Conservation (phyloP, 768 basidiomycete species). For the Dioszegia aurantiaca region DNA sequence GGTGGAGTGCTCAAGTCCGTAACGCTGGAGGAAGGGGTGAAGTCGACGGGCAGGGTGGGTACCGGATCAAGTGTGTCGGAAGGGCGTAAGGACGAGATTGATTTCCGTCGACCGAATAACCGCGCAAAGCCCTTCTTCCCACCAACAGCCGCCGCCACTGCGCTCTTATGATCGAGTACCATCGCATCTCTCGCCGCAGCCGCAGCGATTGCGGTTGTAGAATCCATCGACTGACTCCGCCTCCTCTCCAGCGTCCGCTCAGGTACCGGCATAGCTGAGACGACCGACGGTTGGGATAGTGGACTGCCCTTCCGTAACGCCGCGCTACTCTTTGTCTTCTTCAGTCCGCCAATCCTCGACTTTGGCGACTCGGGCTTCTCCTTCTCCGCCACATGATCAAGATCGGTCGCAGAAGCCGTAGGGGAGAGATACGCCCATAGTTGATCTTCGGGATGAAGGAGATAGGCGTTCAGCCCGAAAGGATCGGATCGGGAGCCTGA, state of each 20-base stretch:
- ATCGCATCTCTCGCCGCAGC: neutral
- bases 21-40: slow-evolving; percentile 7
- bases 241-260: neutral
- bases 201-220: neutral
- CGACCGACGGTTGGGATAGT: slow-evolving; percentile 11
- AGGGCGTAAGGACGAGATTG: slow-evolving; percentile 2
- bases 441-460: slow-evolving; percentile 41
- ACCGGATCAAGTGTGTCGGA: neutral
- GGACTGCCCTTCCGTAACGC: slow-evolving; percentile 7
- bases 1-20: slow-evolving; percentile 26
- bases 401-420: neutral
- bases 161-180: neutral
- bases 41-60: neutral
- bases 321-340: slow-evolving; percentile 9
- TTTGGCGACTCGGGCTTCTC: neutral
- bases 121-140: slow-evolving; percentile 14
- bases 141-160: neutral
- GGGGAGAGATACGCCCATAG: slow-evolving; percentile 35
- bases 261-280: neutral
- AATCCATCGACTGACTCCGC: slow-evolving; percentile 10
- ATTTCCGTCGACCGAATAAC: slow-evolving; percentile 14
- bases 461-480: slow-evolving; percentile 39
- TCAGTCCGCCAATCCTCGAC: slow-evolving; percentile 8
- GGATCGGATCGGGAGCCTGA: slow-evolving; percentile 34
- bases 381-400: neutral